Evolutionary conservation across 768 basidiomycete genomes (phyloP).

Genomic region (Hebeloma cylindrosporum): DNA sequence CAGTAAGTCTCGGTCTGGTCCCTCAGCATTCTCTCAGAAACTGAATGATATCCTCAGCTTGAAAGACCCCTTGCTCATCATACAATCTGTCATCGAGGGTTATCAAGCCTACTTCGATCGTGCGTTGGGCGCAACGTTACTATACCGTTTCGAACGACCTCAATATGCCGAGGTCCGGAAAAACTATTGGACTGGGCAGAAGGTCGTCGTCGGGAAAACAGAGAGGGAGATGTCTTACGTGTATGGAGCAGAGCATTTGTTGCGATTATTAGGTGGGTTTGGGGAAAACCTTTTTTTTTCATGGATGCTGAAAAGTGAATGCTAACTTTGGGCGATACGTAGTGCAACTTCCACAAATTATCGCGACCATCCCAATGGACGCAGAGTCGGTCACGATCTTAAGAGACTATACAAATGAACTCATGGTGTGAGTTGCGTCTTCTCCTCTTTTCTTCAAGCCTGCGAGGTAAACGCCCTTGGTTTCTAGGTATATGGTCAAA

Average conservation of each 20-base stretch:
- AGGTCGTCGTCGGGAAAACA: constrained; percentile 56
- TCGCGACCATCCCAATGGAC: constrained; percentile 86
- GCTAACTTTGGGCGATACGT: constrained; percentile 10
- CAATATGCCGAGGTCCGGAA: constrained; percentile 85
- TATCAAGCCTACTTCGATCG: constrained; percentile 92
- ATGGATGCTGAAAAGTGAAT: background rate
- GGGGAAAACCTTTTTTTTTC: background rate
- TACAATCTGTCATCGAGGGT: constrained; percentile 82
- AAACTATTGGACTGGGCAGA: constrained; percentile 68
- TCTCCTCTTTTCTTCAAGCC: no score
- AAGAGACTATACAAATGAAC: constrained; percentile 86
- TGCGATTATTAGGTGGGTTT: constrained; percentile 84
- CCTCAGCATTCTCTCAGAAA: background rate
- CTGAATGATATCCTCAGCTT: constrained; percentile 39
- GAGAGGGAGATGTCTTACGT: constrained; percentile 88
- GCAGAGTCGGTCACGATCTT: constrained; percentile 80
- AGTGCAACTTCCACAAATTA: constrained; percentile 94
- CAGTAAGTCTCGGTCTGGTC: constrained; percentile 38
- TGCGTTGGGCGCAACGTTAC: constrained; percentile 81
- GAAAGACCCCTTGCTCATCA: constrained; percentile 66
- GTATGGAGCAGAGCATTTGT: constrained; percentile 92
- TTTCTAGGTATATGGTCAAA: constrained; percentile 70
- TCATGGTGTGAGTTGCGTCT: constrained; percentile 60
- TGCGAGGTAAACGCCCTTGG: no score
- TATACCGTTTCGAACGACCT: constrained; percentile 94